Conservation (phyloP, 2,329 filamentous ascomycete species). For the Aspergillus puulaauensis region DNA sequence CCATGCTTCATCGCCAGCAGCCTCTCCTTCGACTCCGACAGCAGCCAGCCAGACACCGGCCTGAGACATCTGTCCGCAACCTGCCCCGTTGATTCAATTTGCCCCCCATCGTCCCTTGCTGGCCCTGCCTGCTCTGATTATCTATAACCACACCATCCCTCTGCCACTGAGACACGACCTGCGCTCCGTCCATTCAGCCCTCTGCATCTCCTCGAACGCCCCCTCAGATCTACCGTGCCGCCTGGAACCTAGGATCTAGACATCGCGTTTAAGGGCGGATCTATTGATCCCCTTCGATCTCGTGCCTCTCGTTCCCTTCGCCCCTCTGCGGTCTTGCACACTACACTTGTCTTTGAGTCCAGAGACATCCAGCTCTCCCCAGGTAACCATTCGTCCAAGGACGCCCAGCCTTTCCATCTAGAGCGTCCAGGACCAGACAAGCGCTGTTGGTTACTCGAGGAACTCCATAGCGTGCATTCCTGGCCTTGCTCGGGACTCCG, state of each 20-base stretch:
- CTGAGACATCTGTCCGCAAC: constrained; percentile 19
- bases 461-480: constrained; percentile 41
- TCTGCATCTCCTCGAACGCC: neutral
- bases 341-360: constrained; percentile 7
- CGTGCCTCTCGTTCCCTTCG: constrained; percentile 3
- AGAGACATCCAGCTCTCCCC: constrained; percentile 23
- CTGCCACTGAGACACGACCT: constrained; percentile 21
- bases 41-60: constrained; percentile 4
- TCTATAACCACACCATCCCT: constrained; percentile 22
- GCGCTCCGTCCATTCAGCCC: neutral
- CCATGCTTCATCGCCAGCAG: constrained; percentile 1
- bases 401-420: neutral
- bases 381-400: constrained; percentile 12
- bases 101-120: constrained; percentile 21
- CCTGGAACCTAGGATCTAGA: constrained; percentile 10
- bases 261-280: constrained; percentile 18
- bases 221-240: constrained; percentile 5
- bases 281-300: constrained; percentile 15
- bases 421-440: constrained; percentile 4
- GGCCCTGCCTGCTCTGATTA: constrained; percentile 12
- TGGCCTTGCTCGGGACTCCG: constrained; percentile 38
- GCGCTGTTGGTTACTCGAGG: constrained; percentile 34
- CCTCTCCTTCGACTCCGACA: neutral
- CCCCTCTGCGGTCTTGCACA: constrained; percentile 3
- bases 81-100: constrained; percentile 12